A percentile compares a stretch with the other conserved stretches of the same genome.
These are phyloP conservation scores for Saturnispora galanensis DNA, from an alignment of 805 yeast species.

Conservation along the genomic window DNA sequence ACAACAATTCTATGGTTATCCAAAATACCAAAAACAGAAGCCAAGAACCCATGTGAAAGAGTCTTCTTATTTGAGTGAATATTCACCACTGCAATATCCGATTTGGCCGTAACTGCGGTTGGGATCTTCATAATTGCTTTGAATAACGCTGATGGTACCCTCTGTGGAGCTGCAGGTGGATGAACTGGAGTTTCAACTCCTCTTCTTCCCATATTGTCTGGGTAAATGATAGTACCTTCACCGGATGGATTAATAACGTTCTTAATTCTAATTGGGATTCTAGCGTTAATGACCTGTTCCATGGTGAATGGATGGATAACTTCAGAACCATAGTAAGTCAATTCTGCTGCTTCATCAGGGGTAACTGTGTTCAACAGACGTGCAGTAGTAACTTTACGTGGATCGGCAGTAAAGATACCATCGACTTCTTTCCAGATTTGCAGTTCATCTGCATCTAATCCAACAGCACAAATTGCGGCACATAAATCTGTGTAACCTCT, in stretches of 20 bases:
- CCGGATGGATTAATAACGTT: conserved; percentile 94
- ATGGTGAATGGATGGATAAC: conserved; percentile 98
- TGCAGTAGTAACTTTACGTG: conserved; percentile 88
- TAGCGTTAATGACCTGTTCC: conserved; percentile 97
- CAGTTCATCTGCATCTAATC: conserved; percentile 81
- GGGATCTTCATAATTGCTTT: conserved; percentile 50
- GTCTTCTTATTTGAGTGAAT: conserved; percentile 92
- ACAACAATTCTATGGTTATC: conserved; percentile 82
- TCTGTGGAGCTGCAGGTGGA: conserved; percentile 72
- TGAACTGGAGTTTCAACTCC: conserved; percentile 93
- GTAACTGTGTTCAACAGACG: conserved; percentile 79
- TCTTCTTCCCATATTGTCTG: conserved; percentile 74
- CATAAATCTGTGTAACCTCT: conserved; percentile 97
- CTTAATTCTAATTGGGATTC: conserved; percentile 92
- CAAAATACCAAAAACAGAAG: conserved; percentile 76
- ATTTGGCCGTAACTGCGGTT: conserved; percentile 94
- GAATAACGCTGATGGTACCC: conserved; percentile 30
- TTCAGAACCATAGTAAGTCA: conserved; percentile 95
- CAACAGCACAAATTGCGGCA: conserved; percentile 95
- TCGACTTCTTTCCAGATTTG: conserved; percentile 99
- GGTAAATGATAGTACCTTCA: conserved; percentile 86
- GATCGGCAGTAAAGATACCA: conserved; percentile 98
- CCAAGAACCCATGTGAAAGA: conserved; percentile 89
- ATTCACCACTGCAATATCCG: conserved; percentile 82
- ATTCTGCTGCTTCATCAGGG: conserved; percentile 97